Conservation (phyloP, 306 rosid species). For the Amphicarpaea edgeworthii region DNA sequence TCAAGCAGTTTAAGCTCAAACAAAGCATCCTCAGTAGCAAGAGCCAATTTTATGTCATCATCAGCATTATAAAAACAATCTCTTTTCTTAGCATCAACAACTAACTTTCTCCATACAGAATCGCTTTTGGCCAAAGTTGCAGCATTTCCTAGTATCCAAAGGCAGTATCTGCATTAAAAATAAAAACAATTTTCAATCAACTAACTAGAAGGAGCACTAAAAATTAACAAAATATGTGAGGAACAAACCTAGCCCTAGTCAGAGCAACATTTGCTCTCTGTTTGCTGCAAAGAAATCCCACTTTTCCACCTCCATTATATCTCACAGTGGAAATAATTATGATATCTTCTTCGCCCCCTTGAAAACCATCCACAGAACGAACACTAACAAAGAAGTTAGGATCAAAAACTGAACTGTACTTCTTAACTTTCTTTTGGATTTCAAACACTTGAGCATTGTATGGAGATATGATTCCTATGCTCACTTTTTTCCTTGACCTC, state of each 20-base stretch:
- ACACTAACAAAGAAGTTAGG: neutral
- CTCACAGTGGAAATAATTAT: conserved; percentile 3
- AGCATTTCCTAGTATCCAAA: conserved; percentile 67
- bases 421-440: neutral
- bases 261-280: conserved; percentile 17
- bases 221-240: neutral
- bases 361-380: conserved; percentile 20
- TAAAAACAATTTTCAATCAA: neutral
- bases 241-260: neutral
- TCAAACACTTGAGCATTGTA: conserved; percentile 9
- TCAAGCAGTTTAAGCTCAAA: no score
- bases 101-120: conserved; percentile 55
- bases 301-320: neutral
- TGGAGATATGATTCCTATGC: conserved; percentile 13
- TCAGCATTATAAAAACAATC: no score
- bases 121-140: conserved; percentile 45
- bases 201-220: neutral
- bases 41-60: no score
- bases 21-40: no score
- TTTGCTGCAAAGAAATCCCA: neutral
- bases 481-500: neutral
- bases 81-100: conserved; percentile 51
- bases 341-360: neutral
- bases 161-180: conserved; percentile 51
- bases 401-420: neutral